phyloP scores from a whole-genome alignment of 75 land plant species.

The Pinus taeda region DNA sequence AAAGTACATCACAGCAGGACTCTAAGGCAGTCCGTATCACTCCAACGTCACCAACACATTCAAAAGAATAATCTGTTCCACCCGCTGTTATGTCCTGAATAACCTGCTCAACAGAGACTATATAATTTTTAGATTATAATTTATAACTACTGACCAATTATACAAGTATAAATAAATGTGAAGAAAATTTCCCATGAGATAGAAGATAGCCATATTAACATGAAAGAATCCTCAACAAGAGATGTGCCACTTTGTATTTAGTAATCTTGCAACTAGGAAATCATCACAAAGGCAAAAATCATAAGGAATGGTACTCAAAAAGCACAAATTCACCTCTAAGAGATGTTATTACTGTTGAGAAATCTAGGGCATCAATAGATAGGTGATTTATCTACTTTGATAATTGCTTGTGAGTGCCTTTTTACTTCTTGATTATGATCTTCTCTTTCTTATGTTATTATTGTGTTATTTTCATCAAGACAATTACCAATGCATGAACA shows the following conservation, averaged over 20 bases:
- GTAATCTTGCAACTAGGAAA: not conserved
- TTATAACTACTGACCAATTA: not conserved
- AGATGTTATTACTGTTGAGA: too few relatives aligned
- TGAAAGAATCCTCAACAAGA: not conserved
- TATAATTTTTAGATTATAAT: not conserved
- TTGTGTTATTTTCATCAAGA: too few relatives aligned
- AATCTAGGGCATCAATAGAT: too few relatives aligned
- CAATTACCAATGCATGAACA: too few relatives aligned
- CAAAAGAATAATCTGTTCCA: slow-evolving; percentile 91
- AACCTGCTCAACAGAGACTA: slow-evolving; percentile 40
- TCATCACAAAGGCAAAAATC: too few relatives aligned
- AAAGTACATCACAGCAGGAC: slow-evolving; percentile 68
- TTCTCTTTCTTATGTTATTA: too few relatives aligned
- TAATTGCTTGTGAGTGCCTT: too few relatives aligned
- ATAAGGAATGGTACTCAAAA: too few relatives aligned
- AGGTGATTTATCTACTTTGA: too few relatives aligned
- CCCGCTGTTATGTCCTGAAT: slow-evolving; percentile 67
- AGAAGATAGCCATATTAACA: not conserved
- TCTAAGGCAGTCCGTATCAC: slow-evolving; percentile 74
- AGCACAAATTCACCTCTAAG: too few relatives aligned
- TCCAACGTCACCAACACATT: slow-evolving; percentile 82
- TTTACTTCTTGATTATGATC: too few relatives aligned
- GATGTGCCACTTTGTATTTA: not conserved
- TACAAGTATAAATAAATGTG: not conserved
- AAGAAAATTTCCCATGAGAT: not conserved